These are phyloP conservation scores for Chalara sp. DNA, from an alignment of 2,329 filamentous ascomycete genomes.

Conservation along the genomic window DNA sequence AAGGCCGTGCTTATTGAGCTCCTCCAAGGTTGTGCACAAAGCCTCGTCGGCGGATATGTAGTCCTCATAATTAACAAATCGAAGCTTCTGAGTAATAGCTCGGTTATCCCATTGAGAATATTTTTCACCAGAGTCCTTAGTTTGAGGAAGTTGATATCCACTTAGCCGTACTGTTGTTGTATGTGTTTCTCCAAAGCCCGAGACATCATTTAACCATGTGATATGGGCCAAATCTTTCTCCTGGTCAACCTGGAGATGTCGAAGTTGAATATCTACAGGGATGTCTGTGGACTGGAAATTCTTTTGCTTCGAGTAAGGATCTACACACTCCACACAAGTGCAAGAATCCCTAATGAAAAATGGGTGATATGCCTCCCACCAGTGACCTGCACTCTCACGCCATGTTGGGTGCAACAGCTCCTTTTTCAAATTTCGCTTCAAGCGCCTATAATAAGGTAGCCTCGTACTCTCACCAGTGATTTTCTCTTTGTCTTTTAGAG, in stretches of 20 bases:
- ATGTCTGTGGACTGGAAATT: constrained; percentile 60
- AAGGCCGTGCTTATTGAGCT: constrained; percentile 62
- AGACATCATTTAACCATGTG: constrained; percentile 50
- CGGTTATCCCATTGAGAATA: neutral
- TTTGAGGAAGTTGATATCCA: constrained; percentile 6
- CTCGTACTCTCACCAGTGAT: too few relatives aligned
- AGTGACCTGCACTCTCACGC: too few relatives aligned
- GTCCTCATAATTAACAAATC: constrained; percentile 59
- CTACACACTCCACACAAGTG: constrained; percentile 47
- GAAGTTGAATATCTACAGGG: constrained; percentile 38
- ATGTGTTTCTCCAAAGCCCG: constrained; percentile 20
- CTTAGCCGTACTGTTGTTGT: constrained; percentile 16
- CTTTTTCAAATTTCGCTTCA: too few relatives aligned
- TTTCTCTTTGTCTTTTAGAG: too few relatives aligned
- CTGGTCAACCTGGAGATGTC: constrained; percentile 24
- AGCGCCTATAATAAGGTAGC: too few relatives aligned
- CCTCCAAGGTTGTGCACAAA: constrained; percentile 55
- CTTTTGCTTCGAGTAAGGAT: constrained; percentile 55
- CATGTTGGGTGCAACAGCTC: too few relatives aligned
- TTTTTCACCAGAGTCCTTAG: neutral
- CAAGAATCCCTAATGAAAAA: constrained; percentile 50
- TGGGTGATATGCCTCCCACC: neutral
- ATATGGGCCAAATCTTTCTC: constrained; percentile 37
- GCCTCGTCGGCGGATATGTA: constrained; percentile 57
- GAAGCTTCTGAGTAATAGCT: constrained; percentile 40